Evolutionary conservation across 352 stramenopile genomes (phyloP), one percentile per base, ranked within the genome.

Genomic region (Pythium apleroticum): DNA sequence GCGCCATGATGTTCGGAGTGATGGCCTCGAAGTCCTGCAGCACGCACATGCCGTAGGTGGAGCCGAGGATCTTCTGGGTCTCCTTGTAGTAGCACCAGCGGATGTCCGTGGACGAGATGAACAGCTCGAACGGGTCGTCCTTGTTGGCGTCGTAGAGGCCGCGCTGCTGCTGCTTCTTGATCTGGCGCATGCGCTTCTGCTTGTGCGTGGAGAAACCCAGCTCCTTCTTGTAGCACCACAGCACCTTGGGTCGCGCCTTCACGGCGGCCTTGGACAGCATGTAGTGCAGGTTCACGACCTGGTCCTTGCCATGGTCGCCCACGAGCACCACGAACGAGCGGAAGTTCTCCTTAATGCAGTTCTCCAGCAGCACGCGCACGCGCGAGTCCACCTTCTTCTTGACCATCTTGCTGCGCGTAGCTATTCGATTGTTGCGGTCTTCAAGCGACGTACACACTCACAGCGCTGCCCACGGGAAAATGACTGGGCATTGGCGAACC

Each of bases 161-260:
- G 46, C 93, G 84, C 71, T 96, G 88, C 74, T 97, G 91, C 76
- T 96, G 80, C 73, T 97, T 97, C 78, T 98, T 98, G 60, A 98
- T 98, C 75, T 98, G 86, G 52, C 88, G 86, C 87, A 97, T 97
- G 73, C 90, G 84, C 73, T 97, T 97, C 74, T 98, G 91, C 65
- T 93, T 92, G 76, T 99, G 97, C 57, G 97, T 99, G 15, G 95
- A 99, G 76, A 99, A 99, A 28, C 97, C 98, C 52, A 99, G 83
- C 78, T 99, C 97, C 71, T 99, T 99, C 74, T 99, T 99, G 89
- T 99, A 99, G 78, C 97, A 99, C 98, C 98, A 99, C 9, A 99
- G 78, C 48, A 99, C 97, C 58, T 94, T 97, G 14, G 96, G 96
- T 19, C 97, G 91, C 30, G 95, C 90, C 67, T 98, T 97, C 28